A percentile compares a stretch with the other conserved stretches of the same genome.
These are phyloP conservation scores for Encephalitozoon hellem DNA, from an alignment of 371 early-diverging fungal species.

Conservation along the genomic window DNA sequence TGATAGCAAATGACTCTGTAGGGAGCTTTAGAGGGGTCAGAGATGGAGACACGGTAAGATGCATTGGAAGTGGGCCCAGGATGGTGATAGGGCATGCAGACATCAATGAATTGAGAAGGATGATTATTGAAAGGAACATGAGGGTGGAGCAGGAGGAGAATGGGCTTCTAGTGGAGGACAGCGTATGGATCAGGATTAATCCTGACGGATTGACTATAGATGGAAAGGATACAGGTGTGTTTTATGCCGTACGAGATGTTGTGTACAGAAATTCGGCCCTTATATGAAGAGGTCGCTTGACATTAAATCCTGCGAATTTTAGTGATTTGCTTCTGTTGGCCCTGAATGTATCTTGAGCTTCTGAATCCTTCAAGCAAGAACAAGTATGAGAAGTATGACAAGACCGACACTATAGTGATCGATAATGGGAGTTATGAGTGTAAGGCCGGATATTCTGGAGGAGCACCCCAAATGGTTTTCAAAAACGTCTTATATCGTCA, in stretches of 20 bases:
- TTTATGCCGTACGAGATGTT: conserved; percentile 41
- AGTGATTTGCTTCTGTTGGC: neutral
- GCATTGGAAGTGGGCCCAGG: neutral
- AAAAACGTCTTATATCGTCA: conserved; percentile 55
- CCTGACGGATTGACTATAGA: conserved; percentile 30
- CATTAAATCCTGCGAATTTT: conserved; percentile 16
- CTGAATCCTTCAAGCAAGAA: neutral
- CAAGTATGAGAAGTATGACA: neutral
- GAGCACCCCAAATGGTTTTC: conserved; percentile 26
- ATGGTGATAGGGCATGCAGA: conserved; percentile 36
- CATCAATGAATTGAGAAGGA: conserved; percentile 40
- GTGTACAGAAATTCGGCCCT: conserved; percentile 45
- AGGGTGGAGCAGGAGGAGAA: conserved; percentile 50
- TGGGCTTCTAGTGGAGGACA: conserved; percentile 39
- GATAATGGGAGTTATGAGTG: conserved; percentile 60
- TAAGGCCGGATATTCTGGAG: conserved; percentile 51
- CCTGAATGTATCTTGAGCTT: conserved; percentile 20
- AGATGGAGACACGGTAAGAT: neutral
- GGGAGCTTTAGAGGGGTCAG: conserved; percentile 32
- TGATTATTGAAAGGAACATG: conserved; percentile 51
- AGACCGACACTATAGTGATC: conserved; percentile 49
- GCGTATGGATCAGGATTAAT: conserved; percentile 44
- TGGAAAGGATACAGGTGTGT: conserved; percentile 37
- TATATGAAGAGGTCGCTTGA: neutral
- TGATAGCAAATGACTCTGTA: conserved; percentile 31